Base-by-base conservation (phyloP, 1,139 yeast genomes). In the Hemisphaericaspora xylofermentans region DNA sequence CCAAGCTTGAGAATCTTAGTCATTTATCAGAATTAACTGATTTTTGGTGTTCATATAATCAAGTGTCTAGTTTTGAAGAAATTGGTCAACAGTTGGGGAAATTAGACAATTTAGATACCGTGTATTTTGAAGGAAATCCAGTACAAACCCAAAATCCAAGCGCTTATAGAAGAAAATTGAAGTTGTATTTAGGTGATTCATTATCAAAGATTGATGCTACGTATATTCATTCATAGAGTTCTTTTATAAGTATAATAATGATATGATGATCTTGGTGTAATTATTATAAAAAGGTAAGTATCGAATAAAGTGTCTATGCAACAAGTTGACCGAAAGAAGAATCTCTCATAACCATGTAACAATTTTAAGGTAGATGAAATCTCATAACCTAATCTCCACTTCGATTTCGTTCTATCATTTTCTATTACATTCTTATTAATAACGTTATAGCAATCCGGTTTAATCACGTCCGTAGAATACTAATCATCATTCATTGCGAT, bases 41-140 rank as follows among this genome's bases (percentile, higher is more conserved):
- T 61, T 71, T 94, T 41, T 94, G 98, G 98, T 89, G 95, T 25
- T 87, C 96, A 0, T 79, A 80, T 52, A 94, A 93, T 61, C 63
- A 75, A 53, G 63, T 94, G 22, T 75, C 78, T 25, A 70, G 78
- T 34, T 91, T 88, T 60, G 80, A 80, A 35, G 84, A 88, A 43
- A 66, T 94, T 35, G 82, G 80, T 35, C 62, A 73, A 31, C 82
- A 88, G 57, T 71, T 93, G 44, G 80, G 83, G 13, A 68, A 68
- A 32, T 68, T 88, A 42, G 77, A 80, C 1, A 72, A 76, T 6
- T 69, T 94, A 42, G 95, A 89, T 43, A 88, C 96, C 0, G 96
- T 94, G 6, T 94, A 94, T 58, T 80, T 94, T 51, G 98, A 94
- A 64, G 93, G 94, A n/a, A 93, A 91, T 54, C 98, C 98, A 1